phyloP scores from a whole-genome alignment of 2,329 filamentous ascomycete species.

The Harringtonia aguacate region DNA sequence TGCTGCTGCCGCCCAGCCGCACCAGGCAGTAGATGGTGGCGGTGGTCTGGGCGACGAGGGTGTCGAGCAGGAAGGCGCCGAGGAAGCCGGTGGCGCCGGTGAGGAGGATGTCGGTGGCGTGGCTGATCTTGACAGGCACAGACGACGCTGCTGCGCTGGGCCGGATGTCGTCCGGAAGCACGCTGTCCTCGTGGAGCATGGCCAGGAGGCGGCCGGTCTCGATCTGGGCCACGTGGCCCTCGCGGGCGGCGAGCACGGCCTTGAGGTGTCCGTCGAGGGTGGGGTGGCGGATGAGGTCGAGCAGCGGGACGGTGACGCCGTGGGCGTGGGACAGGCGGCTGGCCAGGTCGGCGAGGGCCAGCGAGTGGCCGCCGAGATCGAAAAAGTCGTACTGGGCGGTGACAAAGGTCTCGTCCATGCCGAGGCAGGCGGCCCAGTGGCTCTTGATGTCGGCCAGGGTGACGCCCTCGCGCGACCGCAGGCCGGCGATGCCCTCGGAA shows the following conservation, averaged over 20 bases:
- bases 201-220: constrained; percentile 1
- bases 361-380: constrained; percentile 68
- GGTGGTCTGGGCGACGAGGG: constrained; percentile 55
- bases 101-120: constrained; percentile 58
- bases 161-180: constrained; percentile 57
- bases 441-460: constrained; percentile 56
- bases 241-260: constrained; percentile 58
- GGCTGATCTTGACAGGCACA: constrained; percentile 29
- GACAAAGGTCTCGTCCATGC: constrained; percentile 50
- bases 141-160: not conserved
- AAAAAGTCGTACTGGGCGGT: constrained; percentile 70
- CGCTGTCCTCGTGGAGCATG: constrained; percentile 23
- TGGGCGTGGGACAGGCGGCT: constrained; percentile 58
- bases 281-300: constrained; percentile 58
- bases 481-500: constrained; percentile 7
- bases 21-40: constrained; percentile 65
- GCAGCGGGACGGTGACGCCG: constrained; percentile 62
- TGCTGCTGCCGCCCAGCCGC: constrained; percentile 31
- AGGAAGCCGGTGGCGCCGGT: constrained; percentile 70
- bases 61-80: constrained; percentile 62
- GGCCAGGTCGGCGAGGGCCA: constrained; percentile 69
- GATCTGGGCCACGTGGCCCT: constrained; percentile 45
- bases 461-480: constrained; percentile 37
- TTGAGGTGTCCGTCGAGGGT: constrained; percentile 64
- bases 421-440: constrained; percentile 61